Evolutionary conservation across 257 asterid genomes (phyloP).

Genomic region (Perilla frutescens): DNA sequence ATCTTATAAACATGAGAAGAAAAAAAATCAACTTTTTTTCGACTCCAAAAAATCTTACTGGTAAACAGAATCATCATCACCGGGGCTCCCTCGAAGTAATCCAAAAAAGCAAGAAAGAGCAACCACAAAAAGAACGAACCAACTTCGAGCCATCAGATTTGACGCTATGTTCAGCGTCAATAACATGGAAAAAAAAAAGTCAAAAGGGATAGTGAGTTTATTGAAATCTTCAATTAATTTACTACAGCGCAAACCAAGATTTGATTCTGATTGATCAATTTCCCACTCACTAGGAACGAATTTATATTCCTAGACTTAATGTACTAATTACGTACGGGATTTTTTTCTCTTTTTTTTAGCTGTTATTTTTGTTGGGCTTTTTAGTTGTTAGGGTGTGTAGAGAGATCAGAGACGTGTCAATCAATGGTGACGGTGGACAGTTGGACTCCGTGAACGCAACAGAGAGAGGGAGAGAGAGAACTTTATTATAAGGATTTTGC

Average conservation of each 20-base stretch:
- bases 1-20: neutral
- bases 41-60: slow-evolving; percentile 41
- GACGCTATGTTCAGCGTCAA: slow-evolving; percentile 14
- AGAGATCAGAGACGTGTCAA: slow-evolving; percentile 20
- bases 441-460: slow-evolving; percentile 34
- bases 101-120: slow-evolving; percentile 47
- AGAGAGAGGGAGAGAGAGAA: neutral
- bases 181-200: slow-evolving; percentile 17
- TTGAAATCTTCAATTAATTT: slow-evolving; percentile 26
- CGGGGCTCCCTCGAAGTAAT: slow-evolving; percentile 60
- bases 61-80: slow-evolving; percentile 80
- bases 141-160: slow-evolving; percentile 49
- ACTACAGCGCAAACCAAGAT: slow-evolving; percentile 34
- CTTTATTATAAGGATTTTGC: no score
- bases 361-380: neutral
- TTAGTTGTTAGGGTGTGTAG: slow-evolving; percentile 15
- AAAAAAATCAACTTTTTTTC: neutral
- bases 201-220: slow-evolving; percentile 33
- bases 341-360: neutral
- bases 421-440: neutral
- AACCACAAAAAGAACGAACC: slow-evolving; percentile 47
- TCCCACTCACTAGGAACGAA: slow-evolving; percentile 40
- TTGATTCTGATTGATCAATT: slow-evolving; percentile 46
- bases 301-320: neutral
- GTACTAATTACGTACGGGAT: slow-evolving; percentile 25